These are phyloP conservation scores for Arabis hirsuta DNA, from an alignment of 345 rosid species.

Conservation along the genomic window DNA sequence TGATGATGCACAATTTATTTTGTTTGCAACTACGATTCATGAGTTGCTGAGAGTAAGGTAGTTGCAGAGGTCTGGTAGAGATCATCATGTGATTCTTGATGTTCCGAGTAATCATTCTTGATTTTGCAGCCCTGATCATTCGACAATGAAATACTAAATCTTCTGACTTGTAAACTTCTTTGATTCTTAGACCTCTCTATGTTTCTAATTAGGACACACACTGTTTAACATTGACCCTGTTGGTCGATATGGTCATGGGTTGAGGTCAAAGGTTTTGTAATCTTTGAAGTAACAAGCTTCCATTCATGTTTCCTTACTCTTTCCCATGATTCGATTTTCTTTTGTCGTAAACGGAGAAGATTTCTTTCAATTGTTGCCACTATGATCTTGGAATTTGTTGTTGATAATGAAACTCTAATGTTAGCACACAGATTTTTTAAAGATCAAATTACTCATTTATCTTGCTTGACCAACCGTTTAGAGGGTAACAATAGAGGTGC, in stretches of 20 bases:
- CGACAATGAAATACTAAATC: not conserved
- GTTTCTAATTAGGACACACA: not conserved
- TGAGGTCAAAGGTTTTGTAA: conserved; percentile 3
- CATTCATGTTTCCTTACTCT: too few relatives aligned
- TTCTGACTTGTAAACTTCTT: not conserved
- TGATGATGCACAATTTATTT: not conserved
- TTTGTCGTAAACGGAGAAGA: too few relatives aligned
- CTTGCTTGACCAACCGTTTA: too few relatives aligned
- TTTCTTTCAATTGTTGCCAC: too few relatives aligned
- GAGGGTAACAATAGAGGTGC: too few relatives aligned
- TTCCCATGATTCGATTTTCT: too few relatives aligned
- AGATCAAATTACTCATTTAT: too few relatives aligned
- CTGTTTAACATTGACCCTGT: conserved; percentile 1
- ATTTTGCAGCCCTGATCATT: not conserved
- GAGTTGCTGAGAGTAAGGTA: not conserved
- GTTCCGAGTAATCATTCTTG: not conserved
- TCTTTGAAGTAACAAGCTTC: not conserved
- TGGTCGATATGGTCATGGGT: conserved; percentile 2
- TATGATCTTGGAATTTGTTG: too few relatives aligned
- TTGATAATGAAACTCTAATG: too few relatives aligned
- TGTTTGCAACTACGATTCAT: not conserved
- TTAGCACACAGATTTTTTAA: too few relatives aligned
- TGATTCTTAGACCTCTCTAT: not conserved
- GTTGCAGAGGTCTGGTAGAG: not conserved
- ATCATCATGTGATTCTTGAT: conserved; percentile 2